These are phyloP conservation scores for Umbelopsis isabellina DNA, from an alignment of 192 early-diverging fungal species.

Conservation along the genomic window DNA sequence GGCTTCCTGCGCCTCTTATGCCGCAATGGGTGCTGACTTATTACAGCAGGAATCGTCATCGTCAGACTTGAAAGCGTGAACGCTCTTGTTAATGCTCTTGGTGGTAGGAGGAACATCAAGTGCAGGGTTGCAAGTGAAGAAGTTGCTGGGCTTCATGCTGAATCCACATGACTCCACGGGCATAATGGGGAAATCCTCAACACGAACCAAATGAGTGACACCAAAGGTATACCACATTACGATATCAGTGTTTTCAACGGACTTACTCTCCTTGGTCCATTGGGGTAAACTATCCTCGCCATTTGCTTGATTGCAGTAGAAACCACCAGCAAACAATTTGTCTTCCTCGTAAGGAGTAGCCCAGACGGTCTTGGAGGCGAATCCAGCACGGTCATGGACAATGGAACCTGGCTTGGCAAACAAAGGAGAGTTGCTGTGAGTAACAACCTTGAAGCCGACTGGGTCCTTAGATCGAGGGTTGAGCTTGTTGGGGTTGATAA, in stretches of 20 bases:
- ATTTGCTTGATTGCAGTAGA: slow-evolving; percentile 44
- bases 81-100: slow-evolving; percentile 36
- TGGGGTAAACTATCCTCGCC: slow-evolving; percentile 29
- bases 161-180: slow-evolving; percentile 42
- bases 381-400: slow-evolving; percentile 42
- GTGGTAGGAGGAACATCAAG: slow-evolving; percentile 39
- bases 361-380: slow-evolving; percentile 43
- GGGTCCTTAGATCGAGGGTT: slow-evolving; percentile 38
- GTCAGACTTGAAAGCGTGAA: slow-evolving; percentile 23
- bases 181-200: slow-evolving; percentile 47
- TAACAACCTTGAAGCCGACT: slow-evolving; percentile 39
- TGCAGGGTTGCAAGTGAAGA: slow-evolving; percentile 42
- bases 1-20: slow-evolving; percentile 21
- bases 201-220: slow-evolving; percentile 42
- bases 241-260: slow-evolving; percentile 33
- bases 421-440: slow-evolving; percentile 31
- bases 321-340: slow-evolving; percentile 45
- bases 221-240: slow-evolving; percentile 46
- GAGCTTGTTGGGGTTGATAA: slow-evolving; percentile 35
- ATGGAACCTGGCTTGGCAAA: slow-evolving; percentile 40
- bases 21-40: not conserved
- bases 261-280: slow-evolving; percentile 34
- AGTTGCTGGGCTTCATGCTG: slow-evolving; percentile 42
- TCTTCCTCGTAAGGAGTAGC: slow-evolving; percentile 45
- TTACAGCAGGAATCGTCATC: slow-evolving; percentile 16